These are phyloP conservation scores for Quercus robur DNA, from an alignment of 306 rosid genomes.

Conservation along the genomic window DNA sequence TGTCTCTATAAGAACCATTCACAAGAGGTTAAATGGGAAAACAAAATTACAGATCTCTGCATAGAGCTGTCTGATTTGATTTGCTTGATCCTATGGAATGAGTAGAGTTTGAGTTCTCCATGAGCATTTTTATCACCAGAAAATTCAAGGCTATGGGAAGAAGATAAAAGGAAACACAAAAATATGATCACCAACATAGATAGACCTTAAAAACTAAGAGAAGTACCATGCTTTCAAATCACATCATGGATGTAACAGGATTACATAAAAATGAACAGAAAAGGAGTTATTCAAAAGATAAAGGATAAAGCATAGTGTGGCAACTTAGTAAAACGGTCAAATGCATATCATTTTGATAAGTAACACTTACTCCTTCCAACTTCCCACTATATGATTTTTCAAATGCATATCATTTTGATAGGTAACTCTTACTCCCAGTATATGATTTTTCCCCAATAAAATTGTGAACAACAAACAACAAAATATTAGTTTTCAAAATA, in stretches of 20 bases:
- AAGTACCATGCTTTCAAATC: not conserved
- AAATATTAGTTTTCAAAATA: too few relatives aligned
- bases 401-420: not conserved
- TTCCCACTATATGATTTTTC: not conserved
- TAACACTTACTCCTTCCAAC: not conserved
- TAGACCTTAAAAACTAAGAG: not conserved
- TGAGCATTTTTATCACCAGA: not conserved
- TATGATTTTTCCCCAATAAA: not conserved
- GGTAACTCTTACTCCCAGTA: not conserved
- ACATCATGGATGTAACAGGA: not conserved
- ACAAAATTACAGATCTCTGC: not conserved
- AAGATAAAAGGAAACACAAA: not conserved
- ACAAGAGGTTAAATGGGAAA: not conserved
- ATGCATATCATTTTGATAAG: not conserved
- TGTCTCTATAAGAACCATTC: not conserved
- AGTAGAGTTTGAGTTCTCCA: not conserved
- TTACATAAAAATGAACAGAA: not conserved
- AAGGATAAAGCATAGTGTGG: not conserved
- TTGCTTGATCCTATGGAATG: not conserved
- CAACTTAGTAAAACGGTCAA: not conserved
- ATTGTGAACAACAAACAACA: too few relatives aligned
- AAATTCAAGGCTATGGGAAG: not conserved
- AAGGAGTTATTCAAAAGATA: not conserved
- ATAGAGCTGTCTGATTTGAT: not conserved
- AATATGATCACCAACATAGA: not conserved